Evolutionary conservation across 257 asterid species (phyloP).

Genomic region (Coffea eugenioides): DNA sequence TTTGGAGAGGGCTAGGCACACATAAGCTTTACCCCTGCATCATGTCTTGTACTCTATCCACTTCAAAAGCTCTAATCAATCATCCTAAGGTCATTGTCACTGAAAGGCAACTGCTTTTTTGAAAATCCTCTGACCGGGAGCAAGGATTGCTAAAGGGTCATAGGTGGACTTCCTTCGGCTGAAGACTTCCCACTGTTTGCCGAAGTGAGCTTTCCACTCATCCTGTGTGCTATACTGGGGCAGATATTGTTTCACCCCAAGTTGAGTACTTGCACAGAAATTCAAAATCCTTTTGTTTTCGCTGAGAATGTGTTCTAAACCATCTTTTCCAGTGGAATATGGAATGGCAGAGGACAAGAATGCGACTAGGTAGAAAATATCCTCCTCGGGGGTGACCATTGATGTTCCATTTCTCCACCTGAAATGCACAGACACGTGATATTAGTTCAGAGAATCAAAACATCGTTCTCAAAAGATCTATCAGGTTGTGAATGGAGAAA

Average conservation of each 20-base stretch:
- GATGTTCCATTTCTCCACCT: slow-evolving; percentile 88
- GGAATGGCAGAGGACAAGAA: slow-evolving; percentile 74
- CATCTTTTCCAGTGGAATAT: slow-evolving; percentile 62
- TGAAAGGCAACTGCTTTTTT: slow-evolving; percentile 38
- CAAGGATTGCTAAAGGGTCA: slow-evolving; percentile 85
- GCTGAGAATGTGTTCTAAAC: slow-evolving; percentile 52
- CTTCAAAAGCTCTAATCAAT: slow-evolving; percentile 8
- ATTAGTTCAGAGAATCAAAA: neutral
- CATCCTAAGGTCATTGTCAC: slow-evolving; percentile 27
- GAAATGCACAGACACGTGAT: slow-evolving; percentile 14
- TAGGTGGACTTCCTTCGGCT: slow-evolving; percentile 57
- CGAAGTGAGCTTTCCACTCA: slow-evolving; percentile 91
- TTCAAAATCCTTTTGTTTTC: slow-evolving; percentile 58
- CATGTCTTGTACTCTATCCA: slow-evolving; percentile 3
- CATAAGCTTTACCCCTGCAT: slow-evolving; percentile 5
- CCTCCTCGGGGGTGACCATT: slow-evolving; percentile 72
- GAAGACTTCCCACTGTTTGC: slow-evolving; percentile 69
- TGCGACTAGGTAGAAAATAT: slow-evolving; percentile 73
- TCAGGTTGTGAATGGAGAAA: neutral
- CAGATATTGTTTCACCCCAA: slow-evolving; percentile 80
- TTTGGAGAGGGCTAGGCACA: neutral
- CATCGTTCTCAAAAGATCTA: neutral
- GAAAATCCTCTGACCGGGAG: slow-evolving; percentile 92
- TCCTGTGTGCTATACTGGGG: slow-evolving; percentile 67
- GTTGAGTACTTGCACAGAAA: slow-evolving; percentile 42